These are phyloP conservation scores for Daldinia eschscholtzii DNA, from an alignment of 2,329 filamentous ascomycete species.

Conservation along the genomic window DNA sequence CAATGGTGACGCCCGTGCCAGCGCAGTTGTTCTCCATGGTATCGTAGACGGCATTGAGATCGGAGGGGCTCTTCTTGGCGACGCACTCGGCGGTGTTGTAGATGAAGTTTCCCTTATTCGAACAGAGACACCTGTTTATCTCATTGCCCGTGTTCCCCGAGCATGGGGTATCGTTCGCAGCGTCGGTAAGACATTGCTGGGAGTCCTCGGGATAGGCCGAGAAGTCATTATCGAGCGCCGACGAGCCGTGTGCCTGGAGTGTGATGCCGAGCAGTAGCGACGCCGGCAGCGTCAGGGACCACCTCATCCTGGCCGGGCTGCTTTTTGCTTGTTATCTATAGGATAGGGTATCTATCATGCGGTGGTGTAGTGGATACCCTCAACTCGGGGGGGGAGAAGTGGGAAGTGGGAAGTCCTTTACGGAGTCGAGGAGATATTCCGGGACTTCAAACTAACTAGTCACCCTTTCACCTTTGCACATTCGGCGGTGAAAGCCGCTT, in stretches of 20 bases:
- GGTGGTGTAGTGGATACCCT: background rate
- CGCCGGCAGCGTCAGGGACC: conserved; percentile 38
- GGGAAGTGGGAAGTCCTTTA: background rate
- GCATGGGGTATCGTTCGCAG: conserved; percentile 58
- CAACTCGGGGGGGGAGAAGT: background rate
- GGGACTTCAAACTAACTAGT: background rate
- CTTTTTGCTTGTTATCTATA: background rate
- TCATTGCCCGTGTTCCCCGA: conserved; percentile 54
- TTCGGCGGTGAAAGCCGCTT: conserved; percentile 8
- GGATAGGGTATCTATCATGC: background rate
- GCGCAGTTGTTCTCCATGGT: conserved; percentile 60
- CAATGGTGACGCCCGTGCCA: conserved; percentile 59
- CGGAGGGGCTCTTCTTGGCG: conserved; percentile 52
- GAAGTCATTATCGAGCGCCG: conserved; percentile 57
- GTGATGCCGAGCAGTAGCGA: conserved; percentile 50
- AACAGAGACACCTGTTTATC: conserved; percentile 65
- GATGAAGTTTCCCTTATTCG: conserved; percentile 63
- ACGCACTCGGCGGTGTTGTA: conserved; percentile 62
- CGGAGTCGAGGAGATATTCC: conserved; percentile 2
- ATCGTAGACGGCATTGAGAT: conserved; percentile 59
- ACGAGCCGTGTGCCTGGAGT: conserved; percentile 43
- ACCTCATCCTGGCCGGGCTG: conserved; percentile 36
- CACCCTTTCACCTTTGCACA: background rate
- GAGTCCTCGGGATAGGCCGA: conserved; percentile 57
- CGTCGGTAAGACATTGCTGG: conserved; percentile 59